Evolutionary conservation across 2,329 filamentous ascomycete species (phyloP), one percentile per base, ranked within the genome.

Genomic region (Aspergillus arachidicola): DNA sequence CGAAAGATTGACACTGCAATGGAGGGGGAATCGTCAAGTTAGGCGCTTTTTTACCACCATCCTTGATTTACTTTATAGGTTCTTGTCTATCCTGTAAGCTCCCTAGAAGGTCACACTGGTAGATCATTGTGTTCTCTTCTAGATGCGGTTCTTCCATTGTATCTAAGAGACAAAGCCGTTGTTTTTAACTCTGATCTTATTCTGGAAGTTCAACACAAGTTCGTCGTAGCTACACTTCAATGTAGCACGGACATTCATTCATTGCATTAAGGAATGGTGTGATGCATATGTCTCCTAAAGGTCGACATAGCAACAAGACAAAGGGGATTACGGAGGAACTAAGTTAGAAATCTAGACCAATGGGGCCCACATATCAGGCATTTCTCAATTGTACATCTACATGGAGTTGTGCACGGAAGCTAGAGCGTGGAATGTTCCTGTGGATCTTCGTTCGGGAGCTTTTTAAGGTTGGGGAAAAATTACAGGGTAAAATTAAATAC

Each of bases 1-100:
- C 72, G 77, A 38, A 76, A 73, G 59, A 78, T 81, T 65, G 73
- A 80, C 57, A 79, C 77, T 0, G 66, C 72, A 7, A 76, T 78
- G 74, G 66, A 62, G 6, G 64, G 71, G 21, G 67, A 56, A 62
- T 28, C 38, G 38, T 10, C 38, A 41, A 41, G 16, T 10, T 41
- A 41, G 6, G 28, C 16, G n/a, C 38, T 12, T 28, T 30, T 7
- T 14, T 9, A 7, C 16, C 26, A 34, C 9, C 7, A 16, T 36
- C 19, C 23, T 19, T 6, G 3, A 2, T 23, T 32, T 11, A n/a
- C 11, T 32, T 11, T 53, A 7, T 51, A 34, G 26, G 19, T 50
- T 30, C 5, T 14, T 50, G 21, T 16, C 21, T 48, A 14, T 48
- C 11, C 12, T 48, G 45, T 48, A 26, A 3, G 28, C 11, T 51